phyloP scores from a whole-genome alignment of 2,329 filamentous ascomycete species.

The Sarocladiaceae sp. region DNA sequence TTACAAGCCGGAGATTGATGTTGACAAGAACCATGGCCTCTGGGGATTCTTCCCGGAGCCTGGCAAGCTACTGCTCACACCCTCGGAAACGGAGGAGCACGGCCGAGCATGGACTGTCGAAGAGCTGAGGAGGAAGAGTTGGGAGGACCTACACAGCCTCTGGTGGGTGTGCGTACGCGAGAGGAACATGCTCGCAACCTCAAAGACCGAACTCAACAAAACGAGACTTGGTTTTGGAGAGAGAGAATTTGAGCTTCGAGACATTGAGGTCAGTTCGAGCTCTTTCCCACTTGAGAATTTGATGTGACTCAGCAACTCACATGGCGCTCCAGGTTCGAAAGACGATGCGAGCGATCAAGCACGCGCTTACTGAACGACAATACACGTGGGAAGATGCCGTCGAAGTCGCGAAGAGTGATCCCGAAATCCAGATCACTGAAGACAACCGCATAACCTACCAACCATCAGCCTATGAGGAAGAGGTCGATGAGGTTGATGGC shows the following conservation, averaged over 20 bases:
- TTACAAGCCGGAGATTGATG: slow-evolving; percentile 49
- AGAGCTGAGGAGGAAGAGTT: slow-evolving; percentile 83
- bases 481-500: slow-evolving; percentile 16
- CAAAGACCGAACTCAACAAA: slow-evolving; percentile 60
- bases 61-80: slow-evolving; percentile 62
- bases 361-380: slow-evolving; percentile 78
- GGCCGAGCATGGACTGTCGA: slow-evolving; percentile 79
- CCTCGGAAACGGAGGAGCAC: slow-evolving; percentile 63
- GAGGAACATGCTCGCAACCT: slow-evolving; percentile 81
- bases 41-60: slow-evolving; percentile 84
- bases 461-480: slow-evolving; percentile 34
- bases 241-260: slow-evolving; percentile 56
- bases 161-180: slow-evolving; percentile 96
- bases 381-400: slow-evolving; percentile 80
- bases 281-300: not conserved
- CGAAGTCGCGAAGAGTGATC: slow-evolving; percentile 57
- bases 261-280: slow-evolving; percentile 56
- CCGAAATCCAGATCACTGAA: slow-evolving; percentile 42
- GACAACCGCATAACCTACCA: slow-evolving; percentile 35
- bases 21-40: slow-evolving; percentile 74
- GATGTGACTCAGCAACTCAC: not conserved
- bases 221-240: slow-evolving; percentile 68
- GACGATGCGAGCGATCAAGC: slow-evolving; percentile 79
- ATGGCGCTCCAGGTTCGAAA: slow-evolving; percentile 53
- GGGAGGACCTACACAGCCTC: slow-evolving; percentile 84